phyloP scores from a whole-genome alignment of 2,329 filamentous ascomycete genomes.

The Aspergillus sp. region DNA sequence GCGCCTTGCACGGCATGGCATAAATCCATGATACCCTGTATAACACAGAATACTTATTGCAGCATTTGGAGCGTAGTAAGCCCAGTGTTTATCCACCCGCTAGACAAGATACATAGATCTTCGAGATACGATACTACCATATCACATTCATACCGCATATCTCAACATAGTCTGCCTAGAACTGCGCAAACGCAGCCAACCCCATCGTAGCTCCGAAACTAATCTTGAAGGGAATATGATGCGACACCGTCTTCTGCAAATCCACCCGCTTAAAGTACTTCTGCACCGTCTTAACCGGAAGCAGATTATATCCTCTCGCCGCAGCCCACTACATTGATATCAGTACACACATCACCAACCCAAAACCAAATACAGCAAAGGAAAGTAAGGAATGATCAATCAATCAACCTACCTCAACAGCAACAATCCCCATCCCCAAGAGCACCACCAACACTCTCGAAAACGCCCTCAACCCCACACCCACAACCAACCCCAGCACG shows the following conservation, averaged over 20 bases:
- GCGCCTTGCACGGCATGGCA: too few relatives aligned
- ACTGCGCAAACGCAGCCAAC: conserved; percentile 48
- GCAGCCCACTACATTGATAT: conserved; percentile 42
- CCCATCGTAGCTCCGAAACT: conserved; percentile 50
- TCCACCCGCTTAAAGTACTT: conserved; percentile 45
- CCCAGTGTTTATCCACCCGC: not conserved
- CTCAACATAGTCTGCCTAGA: conserved; percentile 22
- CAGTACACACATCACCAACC: not conserved
- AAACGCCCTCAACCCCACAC: conserved; percentile 47
- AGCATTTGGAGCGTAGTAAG: too few relatives aligned
- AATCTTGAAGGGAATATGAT: conserved; percentile 48
- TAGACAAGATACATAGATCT: not conserved
- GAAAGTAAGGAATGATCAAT: not conserved
- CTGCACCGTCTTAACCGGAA: conserved; percentile 45
- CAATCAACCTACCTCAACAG: conserved; percentile 42
- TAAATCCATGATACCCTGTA: conserved; percentile 37
- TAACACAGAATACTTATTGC: not conserved
- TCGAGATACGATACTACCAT: not conserved
- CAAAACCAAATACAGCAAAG: not conserved
- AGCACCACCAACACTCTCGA: conserved; percentile 47
- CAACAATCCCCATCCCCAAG: conserved; percentile 46
- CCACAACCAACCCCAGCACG: conserved; percentile 46
- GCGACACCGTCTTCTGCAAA: conserved; percentile 39
- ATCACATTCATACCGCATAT: not conserved
- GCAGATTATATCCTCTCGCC: conserved; percentile 48